These are phyloP conservation scores for Aspergillus ostianus DNA, from an alignment of 495 filamentous ascomycete genomes.

Conservation along the genomic window DNA sequence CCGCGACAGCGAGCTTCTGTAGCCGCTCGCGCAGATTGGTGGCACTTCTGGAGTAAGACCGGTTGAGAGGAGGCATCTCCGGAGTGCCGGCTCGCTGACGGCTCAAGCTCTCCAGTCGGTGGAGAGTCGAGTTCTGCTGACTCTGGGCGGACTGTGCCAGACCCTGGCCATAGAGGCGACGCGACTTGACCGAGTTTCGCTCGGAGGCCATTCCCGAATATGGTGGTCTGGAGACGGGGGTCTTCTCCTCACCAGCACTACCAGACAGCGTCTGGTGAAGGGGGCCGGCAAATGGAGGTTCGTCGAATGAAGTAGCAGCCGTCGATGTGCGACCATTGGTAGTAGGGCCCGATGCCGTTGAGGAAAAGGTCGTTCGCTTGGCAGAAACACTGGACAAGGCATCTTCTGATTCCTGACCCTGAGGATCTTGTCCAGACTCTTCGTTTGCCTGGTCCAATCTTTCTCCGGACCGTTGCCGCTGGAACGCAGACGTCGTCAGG, in stretches of 20 bases:
- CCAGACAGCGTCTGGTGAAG: constrained; percentile 22
- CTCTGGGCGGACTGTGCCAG: constrained; percentile 77
- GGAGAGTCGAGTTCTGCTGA: constrained; percentile 72
- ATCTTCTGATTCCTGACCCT: constrained; percentile 46
- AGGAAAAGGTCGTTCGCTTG: constrained; percentile 83
- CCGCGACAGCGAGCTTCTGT: constrained; percentile 47
- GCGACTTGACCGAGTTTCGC: constrained; percentile 59
- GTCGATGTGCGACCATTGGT: constrained; percentile 74
- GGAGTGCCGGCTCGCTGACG: constrained; percentile 43
- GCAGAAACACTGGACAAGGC: constrained; percentile 63
- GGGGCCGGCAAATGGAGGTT: constrained; percentile 57
- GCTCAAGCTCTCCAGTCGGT: constrained; percentile 75
- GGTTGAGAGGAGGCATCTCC: constrained; percentile 38
- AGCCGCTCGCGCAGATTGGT: constrained; percentile 56
- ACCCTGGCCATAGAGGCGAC: constrained; percentile 82
- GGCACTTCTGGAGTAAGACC: constrained; percentile 52
- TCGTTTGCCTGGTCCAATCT: constrained; percentile 37
- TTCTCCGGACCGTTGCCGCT: constrained; percentile 64
- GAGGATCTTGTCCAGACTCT: constrained; percentile 26
- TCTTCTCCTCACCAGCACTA: constrained; percentile 7
- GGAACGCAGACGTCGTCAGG: constrained; percentile 75
- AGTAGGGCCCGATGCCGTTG: constrained; percentile 72
- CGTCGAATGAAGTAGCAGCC: constrained; percentile 89
- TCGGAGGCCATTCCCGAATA: constrained; percentile 41
- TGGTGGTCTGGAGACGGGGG: constrained; percentile 21